Evolutionary conservation across 139 green algal species (phyloP).

Genomic region (Axilococcus clingmanii): DNA sequence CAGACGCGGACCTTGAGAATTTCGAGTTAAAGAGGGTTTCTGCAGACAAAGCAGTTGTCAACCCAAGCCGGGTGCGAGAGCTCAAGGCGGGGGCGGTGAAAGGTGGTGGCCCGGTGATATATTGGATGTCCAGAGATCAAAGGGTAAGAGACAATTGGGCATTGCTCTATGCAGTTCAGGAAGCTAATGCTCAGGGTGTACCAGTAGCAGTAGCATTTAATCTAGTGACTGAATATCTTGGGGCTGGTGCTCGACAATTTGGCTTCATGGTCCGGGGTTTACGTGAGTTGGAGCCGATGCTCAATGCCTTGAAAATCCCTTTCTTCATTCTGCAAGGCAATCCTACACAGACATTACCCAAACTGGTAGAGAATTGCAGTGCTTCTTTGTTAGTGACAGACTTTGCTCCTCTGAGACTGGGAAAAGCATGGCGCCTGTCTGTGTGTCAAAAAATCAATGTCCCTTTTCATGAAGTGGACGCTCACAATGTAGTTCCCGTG

Average conservation of each 20-base stretch:
- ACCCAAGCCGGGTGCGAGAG: constrained; percentile 43
- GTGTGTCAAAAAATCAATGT: constrained; percentile 34
- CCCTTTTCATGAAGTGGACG: constrained; percentile 84
- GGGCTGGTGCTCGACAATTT: constrained; percentile 71
- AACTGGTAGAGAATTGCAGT: constrained; percentile 41
- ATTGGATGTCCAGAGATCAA: constrained; percentile 90
- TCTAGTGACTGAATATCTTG: constrained; percentile 65
- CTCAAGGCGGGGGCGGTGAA: constrained; percentile 34
- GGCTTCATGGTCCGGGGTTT: constrained; percentile 85
- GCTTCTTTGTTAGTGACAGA: constrained; percentile 83
- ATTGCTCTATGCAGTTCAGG: constrained; percentile 71
- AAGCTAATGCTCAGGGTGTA: constrained; percentile 26
- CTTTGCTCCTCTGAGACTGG: constrained; percentile 71
- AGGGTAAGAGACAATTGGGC: constrained; percentile 91
- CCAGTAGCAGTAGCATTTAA: constrained; percentile 74
- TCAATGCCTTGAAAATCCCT: constrained; percentile 50
- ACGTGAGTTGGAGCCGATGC: constrained; percentile 42
- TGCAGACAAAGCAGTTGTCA: constrained; percentile 37
- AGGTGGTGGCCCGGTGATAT: constrained; percentile 53
- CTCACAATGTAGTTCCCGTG: constrained; percentile 92
- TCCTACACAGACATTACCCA: constrained; percentile 58
- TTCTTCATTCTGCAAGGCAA: constrained; percentile 72
- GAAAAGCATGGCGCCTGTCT: constrained; percentile 54
- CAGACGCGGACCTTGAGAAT: neutral
- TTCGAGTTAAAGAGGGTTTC: too few species aligned